Evolutionary conservation across 2,329 filamentous ascomycete species (phyloP).

Genomic region (Thelonectria rubi): DNA sequence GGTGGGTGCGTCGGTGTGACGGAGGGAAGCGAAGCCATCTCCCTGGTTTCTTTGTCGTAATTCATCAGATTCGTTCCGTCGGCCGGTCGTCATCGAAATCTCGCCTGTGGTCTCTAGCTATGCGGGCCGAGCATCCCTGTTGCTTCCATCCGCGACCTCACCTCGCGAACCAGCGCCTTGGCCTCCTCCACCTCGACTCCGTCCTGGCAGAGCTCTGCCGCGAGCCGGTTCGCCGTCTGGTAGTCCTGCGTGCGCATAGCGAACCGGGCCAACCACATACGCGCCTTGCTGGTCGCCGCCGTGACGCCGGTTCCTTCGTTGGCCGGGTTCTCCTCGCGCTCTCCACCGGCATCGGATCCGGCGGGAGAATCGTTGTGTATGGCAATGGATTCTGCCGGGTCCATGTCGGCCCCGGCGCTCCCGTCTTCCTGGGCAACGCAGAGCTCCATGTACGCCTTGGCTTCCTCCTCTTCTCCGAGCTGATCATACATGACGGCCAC

Average conservation of each 20-base stretch:
- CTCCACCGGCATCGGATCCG: slow-evolving; percentile 50
- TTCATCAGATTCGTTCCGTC: slow-evolving; percentile 20
- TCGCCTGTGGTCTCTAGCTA: slow-evolving; percentile 30
- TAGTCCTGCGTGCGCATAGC: slow-evolving; percentile 82
- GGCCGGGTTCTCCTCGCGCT: slow-evolving; percentile 46
- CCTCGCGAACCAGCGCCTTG: slow-evolving; percentile 89
- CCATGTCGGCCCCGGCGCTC: slow-evolving; percentile 54
- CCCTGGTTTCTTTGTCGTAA: slow-evolving; percentile 2
- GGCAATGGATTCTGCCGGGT: slow-evolving; percentile 59
- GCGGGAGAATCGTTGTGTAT: slow-evolving; percentile 64
- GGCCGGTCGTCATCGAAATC: slow-evolving; percentile 16
- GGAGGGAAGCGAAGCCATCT: background rate
- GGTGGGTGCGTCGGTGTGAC: background rate
- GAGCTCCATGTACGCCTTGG: slow-evolving; percentile 94
- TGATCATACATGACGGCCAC: slow-evolving; percentile 91
- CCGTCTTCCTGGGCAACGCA: slow-evolving; percentile 93
- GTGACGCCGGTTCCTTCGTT: slow-evolving; percentile 82
- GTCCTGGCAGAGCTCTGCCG: slow-evolving; percentile 92
- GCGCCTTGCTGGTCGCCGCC: slow-evolving; percentile 87
- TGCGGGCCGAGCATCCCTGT: slow-evolving; percentile 44
- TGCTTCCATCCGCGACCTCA: slow-evolving; percentile 78
- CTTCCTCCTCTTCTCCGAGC: slow-evolving; percentile 79
- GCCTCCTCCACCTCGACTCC: slow-evolving; percentile 97
- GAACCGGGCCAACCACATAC: slow-evolving; percentile 90
- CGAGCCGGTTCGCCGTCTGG: slow-evolving; percentile 78